Evolutionary conservation across 2,329 filamentous ascomycete genomes (phyloP).

Genomic region (Gaeumannomyces tritici): DNA sequence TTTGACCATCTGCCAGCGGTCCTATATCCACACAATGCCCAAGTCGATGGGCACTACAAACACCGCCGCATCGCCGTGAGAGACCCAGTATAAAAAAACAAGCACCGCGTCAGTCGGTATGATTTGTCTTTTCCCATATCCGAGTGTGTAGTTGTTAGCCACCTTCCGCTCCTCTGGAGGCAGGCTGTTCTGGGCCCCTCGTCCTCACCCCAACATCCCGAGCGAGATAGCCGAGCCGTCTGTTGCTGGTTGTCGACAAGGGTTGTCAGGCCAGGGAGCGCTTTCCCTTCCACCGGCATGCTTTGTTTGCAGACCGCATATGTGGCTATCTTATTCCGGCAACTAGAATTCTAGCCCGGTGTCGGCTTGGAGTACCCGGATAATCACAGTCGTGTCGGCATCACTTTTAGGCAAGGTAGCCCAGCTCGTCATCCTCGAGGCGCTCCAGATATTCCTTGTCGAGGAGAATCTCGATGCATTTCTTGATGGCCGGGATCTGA

Average conservation of each 20-base stretch:
- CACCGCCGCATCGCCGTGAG: neutral
- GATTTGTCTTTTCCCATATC: neutral
- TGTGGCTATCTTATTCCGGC: neutral
- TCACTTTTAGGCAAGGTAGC: constrained; percentile 69
- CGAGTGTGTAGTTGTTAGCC: neutral
- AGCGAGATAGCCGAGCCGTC: no score
- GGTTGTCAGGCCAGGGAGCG: neutral
- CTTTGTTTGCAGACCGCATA: neutral
- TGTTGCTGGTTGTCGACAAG: neutral
- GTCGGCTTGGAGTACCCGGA: neutral
- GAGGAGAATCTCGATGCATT: constrained; percentile 95
- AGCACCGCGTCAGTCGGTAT: neutral
- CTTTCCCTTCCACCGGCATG: neutral
- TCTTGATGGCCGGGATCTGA: constrained; percentile 94
- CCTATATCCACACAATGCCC: neutral
- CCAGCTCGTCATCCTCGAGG: constrained; percentile 85
- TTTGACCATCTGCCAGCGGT: neutral
- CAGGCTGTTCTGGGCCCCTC: neutral
- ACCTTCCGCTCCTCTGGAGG: neutral
- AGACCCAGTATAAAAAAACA: neutral
- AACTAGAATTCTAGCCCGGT: neutral
- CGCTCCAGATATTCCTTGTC: constrained; percentile 99
- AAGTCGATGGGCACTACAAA: neutral
- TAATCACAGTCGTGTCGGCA: neutral
- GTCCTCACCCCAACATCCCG: neutral